These are phyloP conservation scores for Pyrrhoderma lamaoense DNA, from an alignment of 1,284 basidiomycete genomes.

Conservation along the genomic window DNA sequence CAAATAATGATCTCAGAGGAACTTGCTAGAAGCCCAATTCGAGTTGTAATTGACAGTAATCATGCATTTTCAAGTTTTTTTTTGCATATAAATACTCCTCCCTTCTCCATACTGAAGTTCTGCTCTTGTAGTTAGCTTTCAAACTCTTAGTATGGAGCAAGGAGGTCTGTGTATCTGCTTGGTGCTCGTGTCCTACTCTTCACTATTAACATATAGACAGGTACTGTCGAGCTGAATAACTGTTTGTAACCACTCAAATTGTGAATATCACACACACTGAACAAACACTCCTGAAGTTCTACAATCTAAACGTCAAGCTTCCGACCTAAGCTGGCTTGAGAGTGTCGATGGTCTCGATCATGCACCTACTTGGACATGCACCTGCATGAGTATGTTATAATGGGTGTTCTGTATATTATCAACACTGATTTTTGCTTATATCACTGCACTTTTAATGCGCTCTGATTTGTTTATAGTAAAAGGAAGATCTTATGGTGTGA, in stretches of 20 bases:
- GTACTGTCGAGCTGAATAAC: conserved; percentile 16
- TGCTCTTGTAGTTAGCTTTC: too few species aligned
- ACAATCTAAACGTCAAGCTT: conserved; percentile 6
- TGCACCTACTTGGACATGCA: conserved; percentile 14
- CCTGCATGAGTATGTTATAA: conserved; percentile 13
- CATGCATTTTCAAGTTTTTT: too few species aligned
- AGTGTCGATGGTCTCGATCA: conserved; percentile 11
- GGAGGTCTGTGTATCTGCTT: too few species aligned
- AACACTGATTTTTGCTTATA: neutral
- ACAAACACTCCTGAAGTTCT: conserved; percentile 6
- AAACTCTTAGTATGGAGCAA: too few species aligned
- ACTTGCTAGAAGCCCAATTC: too few species aligned
- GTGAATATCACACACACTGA: neutral
- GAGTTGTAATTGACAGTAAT: too few species aligned
- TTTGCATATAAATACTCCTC: too few species aligned
- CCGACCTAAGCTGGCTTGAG: conserved; percentile 14
- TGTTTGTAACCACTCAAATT: conserved; percentile 10
- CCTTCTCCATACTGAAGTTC: too few species aligned
- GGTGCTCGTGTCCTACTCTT: too few species aligned
- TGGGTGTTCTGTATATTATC: too few species aligned
- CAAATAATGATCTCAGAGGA: too few species aligned
- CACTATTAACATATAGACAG: neutral
- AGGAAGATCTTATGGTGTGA: conserved; percentile 13
- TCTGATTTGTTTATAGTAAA: conserved; percentile 6
- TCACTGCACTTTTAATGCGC: neutral